phyloP scores from a whole-genome alignment of 1,139 yeast genomes.

The Zygotorulaspora mrakii region DNA sequence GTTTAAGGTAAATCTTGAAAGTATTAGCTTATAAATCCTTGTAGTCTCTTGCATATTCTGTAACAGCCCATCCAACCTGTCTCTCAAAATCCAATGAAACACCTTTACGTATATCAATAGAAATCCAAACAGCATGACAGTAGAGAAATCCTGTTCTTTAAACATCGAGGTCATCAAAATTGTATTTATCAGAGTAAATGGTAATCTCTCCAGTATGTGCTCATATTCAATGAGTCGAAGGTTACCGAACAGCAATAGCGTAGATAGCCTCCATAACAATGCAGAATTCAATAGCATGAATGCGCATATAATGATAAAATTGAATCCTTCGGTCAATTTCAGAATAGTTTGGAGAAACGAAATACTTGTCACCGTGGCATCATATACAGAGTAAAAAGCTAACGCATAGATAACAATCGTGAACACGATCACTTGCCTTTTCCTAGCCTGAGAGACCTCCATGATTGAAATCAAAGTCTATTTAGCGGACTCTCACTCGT shows the following conservation, averaged over 20 bases:
- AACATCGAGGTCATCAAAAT: slow-evolving; percentile 62
- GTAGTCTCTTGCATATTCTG: slow-evolving; percentile 39
- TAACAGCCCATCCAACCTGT: slow-evolving; percentile 55
- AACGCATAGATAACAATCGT: slow-evolving; percentile 16
- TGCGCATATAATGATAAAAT: slow-evolving; percentile 38
- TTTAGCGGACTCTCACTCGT: not conserved
- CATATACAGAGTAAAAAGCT: slow-evolving; percentile 16
- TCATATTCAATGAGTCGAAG: slow-evolving; percentile 73
- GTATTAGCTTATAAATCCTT: slow-evolving; percentile 33
- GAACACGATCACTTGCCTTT: slow-evolving; percentile 16
- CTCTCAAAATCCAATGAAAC: slow-evolving; percentile 69
- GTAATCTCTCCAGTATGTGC: slow-evolving; percentile 63
- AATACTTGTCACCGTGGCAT: slow-evolving; percentile 20
- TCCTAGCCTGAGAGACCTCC: slow-evolving; percentile 15
- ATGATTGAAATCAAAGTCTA: not conserved
- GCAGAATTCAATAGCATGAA: slow-evolving; percentile 32
- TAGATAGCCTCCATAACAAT: slow-evolving; percentile 34
- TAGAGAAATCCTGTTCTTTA: slow-evolving; percentile 52
- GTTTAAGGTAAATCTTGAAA: slow-evolving; percentile 41
- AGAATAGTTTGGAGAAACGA: slow-evolving; percentile 33
- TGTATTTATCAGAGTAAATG: slow-evolving; percentile 64
- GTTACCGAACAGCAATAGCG: slow-evolving; percentile 61
- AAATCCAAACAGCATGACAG: slow-evolving; percentile 40
- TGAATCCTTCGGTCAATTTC: slow-evolving; percentile 44
- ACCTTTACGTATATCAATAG: slow-evolving; percentile 57